Percentiles rank a stretch among this genome's conserved stretches.
These are phyloP conservation scores for Sarcodon sp. DNA, from an alignment of 768 basidiomycete species.

Conservation along the genomic window DNA sequence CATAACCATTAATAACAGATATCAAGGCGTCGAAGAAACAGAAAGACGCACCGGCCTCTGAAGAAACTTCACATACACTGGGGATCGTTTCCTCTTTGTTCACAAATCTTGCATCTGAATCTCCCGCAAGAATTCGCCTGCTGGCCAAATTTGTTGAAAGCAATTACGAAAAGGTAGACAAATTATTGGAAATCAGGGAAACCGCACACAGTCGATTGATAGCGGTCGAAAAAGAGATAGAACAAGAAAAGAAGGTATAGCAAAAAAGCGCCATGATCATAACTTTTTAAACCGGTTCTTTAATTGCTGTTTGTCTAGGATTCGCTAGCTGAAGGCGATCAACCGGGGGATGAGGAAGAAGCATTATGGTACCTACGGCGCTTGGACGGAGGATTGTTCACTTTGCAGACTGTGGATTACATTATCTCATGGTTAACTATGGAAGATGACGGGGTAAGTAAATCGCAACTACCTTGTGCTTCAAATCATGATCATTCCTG, in stretches of 20 bases:
- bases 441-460: slow-evolving; percentile 94
- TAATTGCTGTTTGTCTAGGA: slow-evolving; percentile 23
- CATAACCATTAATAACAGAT: background rate
- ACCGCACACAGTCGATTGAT: slow-evolving; percentile 47
- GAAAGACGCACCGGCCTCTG: slow-evolving; percentile 44
- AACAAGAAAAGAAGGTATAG: slow-evolving; percentile 48
- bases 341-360: slow-evolving; percentile 46
- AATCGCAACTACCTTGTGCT: background rate
- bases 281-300: background rate
- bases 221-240: slow-evolving; percentile 53
- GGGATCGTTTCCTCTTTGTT: slow-evolving; percentile 83
- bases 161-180: slow-evolving; percentile 91
- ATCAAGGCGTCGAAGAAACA: slow-evolving; percentile 41
- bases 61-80: slow-evolving; percentile 81
- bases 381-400: slow-evolving; percentile 79
- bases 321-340: slow-evolving; percentile 41
- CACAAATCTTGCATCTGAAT: slow-evolving; percentile 79
- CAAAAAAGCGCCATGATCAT: background rate
- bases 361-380: slow-evolving; percentile 77
- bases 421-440: slow-evolving; percentile 90
- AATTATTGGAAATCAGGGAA: slow-evolving; percentile 80
- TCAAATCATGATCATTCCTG: background rate
- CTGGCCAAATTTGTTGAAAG: slow-evolving; percentile 90
- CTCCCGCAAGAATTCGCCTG: slow-evolving; percentile 65
- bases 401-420: slow-evolving; percentile 86